Base-by-base conservation (phyloP, 2,329 filamentous ascomycete species). In the Diplodia mutila region DNA sequence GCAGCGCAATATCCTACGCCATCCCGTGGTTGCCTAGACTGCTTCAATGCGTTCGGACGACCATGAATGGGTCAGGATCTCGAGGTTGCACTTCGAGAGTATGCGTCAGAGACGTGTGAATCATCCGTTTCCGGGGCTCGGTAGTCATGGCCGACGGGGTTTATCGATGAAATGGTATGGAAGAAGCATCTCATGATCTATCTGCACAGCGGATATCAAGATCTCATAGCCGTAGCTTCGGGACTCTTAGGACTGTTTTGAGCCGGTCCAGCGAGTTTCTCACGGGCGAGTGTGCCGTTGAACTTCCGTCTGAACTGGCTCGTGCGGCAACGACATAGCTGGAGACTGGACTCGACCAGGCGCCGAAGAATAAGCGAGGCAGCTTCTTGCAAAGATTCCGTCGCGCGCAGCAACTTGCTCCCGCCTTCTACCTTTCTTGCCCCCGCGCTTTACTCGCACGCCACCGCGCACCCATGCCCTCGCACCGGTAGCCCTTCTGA, bases 381-480 rank as follows among this genome's bases (percentile, higher is more conserved):
- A 29, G 21, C 23, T 23, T 25, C 49, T 52, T 64, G 61, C 42
- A 52, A 64, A 64, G 61, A 64, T 51, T 64, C 61, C 61, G 27
- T 32, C 46, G 57, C 57, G 27, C 55, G n/a, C 34, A 27, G 32
- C 27, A 29, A 66, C 64, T 39, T 27, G 25, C 39, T 37, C 37
- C 29, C 42, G 59, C 49, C 49, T 49, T 49, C 51, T 57, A 27
- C 57, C 23, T 27, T 32, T 64, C 53, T 61, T 55, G 25, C 21
- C 46, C 53, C 48, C n/a, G 42, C 54, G 46, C 29, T 53, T 42
- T 29, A 32, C 29, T 61, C 52, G 37, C 52, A 52, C 65, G 23
- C 39, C 27, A 23, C 46, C 25, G 64, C 64, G 64, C 65, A 49
- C 65, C 18, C 55, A 67, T 67, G 65, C 55, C 23, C 65, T 42